A percentile compares a stretch with the other conserved stretches of the same genome.
Conservation (phyloP, 768 basidiomycete species). For the Leucocoprinus sp. region DNA sequence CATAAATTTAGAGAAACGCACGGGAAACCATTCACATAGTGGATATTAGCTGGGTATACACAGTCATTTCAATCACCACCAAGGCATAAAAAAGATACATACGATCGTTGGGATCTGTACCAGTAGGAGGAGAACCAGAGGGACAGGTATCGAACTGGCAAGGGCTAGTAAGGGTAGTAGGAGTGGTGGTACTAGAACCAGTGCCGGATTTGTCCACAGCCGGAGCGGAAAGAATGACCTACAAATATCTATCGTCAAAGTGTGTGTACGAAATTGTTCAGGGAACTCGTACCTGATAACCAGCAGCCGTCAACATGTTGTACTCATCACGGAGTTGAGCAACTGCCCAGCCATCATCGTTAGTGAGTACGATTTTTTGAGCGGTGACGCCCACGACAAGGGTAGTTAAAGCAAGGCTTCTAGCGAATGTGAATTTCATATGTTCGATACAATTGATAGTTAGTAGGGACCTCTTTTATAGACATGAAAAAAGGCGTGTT, state of each 20-base stretch:
- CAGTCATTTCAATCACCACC: background rate
- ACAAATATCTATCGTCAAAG: background rate
- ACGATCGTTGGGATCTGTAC: conserved; percentile 22
- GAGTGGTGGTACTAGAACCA: conserved; percentile 25
- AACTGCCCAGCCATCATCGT: conserved; percentile 32
- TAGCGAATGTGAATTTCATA: too few relatives aligned
- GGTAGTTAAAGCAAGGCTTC: too few relatives aligned
- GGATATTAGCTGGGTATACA: conserved; percentile 23
- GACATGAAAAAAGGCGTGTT: too few relatives aligned
- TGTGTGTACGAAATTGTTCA: background rate
- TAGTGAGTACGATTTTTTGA: conserved; percentile 19
- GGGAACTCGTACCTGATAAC: conserved; percentile 24
- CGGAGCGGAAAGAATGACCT: conserved; percentile 38
- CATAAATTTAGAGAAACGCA: conserved; percentile 13
- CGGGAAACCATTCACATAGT: conserved; percentile 38
- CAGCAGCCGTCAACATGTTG: conserved; percentile 25
- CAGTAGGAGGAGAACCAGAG: conserved; percentile 29
- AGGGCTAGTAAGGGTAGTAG: conserved; percentile 21
- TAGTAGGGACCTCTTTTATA: too few relatives aligned
- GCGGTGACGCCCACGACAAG: conserved; percentile 3
- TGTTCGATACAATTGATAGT: too few relatives aligned
- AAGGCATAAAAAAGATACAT: background rate
- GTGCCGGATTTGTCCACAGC: conserved; percentile 35
- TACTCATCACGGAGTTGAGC: conserved; percentile 34
- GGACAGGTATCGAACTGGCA: conserved; percentile 39